Conservation (phyloP, 208 protist species). For the Leishmania amazonensis region DNA sequence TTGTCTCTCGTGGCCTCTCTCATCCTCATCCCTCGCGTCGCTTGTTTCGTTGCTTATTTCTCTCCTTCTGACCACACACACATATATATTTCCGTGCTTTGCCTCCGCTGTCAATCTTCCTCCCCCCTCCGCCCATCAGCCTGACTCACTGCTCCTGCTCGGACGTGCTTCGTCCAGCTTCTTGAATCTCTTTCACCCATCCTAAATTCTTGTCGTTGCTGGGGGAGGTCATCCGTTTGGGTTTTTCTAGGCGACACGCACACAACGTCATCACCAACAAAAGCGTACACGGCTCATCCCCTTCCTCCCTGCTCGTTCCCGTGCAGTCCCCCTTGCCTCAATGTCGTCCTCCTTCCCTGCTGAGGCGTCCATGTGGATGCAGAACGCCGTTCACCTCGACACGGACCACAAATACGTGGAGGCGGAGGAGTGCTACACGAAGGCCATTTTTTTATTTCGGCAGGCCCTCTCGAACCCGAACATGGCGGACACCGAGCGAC, state of each 20-base stretch:
- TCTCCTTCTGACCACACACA: not conserved
- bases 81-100: not conserved
- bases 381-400: slow-evolving; percentile 63
- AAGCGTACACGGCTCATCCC: not conserved
- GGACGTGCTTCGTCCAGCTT: slow-evolving; percentile 4
- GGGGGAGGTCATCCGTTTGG: not conserved
- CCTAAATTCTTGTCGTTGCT: not conserved
- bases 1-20: not conserved
- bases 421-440: slow-evolving; percentile 79
- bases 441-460: slow-evolving; percentile 53
- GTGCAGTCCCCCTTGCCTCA: not conserved
- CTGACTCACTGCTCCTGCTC: slow-evolving; percentile 2
- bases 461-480: slow-evolving; percentile 31
- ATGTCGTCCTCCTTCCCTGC: slow-evolving; percentile 25
- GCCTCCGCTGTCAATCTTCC: not conserved
- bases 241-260: not conserved
- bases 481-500: slow-evolving; percentile 38
- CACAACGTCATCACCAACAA: not conserved
- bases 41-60: not conserved
- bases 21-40: not conserved
- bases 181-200: slow-evolving; percentile 11
- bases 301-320: not conserved
- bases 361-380: slow-evolving; percentile 38
- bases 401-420: slow-evolving; percentile 41
- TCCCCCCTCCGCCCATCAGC: not conserved